Evolutionary conservation across 305 asterid genomes (phyloP).

Genomic region (Nicotiana rustica): DNA sequence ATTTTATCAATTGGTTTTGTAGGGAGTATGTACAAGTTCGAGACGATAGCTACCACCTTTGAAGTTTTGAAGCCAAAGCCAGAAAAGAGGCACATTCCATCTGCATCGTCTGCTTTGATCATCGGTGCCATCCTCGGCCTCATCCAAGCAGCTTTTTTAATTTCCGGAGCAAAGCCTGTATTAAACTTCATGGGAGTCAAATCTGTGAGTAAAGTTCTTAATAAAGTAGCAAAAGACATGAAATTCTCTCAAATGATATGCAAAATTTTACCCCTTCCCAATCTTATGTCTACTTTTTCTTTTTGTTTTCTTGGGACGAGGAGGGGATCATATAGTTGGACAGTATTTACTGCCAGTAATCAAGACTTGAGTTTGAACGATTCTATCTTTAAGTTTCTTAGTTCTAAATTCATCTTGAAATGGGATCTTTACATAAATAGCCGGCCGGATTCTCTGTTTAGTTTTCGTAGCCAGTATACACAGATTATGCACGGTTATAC

Average conservation of each 20-base stretch:
- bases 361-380: neutral
- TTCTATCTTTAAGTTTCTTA: neutral
- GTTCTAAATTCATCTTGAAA: neutral
- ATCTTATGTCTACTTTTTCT: neutral
- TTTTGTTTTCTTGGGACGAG: neutral
- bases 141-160: slow-evolving; percentile 65
- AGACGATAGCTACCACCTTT: slow-evolving; percentile 36
- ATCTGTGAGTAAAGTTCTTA: slow-evolving; percentile 50
- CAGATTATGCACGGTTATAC: too few species aligned
- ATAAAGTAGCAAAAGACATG: neutral
- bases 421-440: too few species aligned
- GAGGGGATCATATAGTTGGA: neutral
- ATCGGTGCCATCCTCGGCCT: slow-evolving; percentile 69
- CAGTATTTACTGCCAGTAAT: neutral
- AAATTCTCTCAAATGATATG: neutral
- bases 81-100: slow-evolving; percentile 61
- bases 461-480: too few species aligned
- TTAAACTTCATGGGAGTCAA: slow-evolving; percentile 78
- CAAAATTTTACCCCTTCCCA: neutral
- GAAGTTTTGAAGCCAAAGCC: slow-evolving; percentile 40
- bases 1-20: slow-evolving; percentile 40
- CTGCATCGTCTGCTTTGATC: slow-evolving; percentile 73
- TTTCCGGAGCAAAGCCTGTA: slow-evolving; percentile 67
- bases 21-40: slow-evolving; percentile 40
- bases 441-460: too few species aligned